Evolutionary conservation across 2,329 filamentous ascomycete species (phyloP), one percentile per base, ranked within the genome.

Genomic region (Knoxdaviesia capensis): DNA sequence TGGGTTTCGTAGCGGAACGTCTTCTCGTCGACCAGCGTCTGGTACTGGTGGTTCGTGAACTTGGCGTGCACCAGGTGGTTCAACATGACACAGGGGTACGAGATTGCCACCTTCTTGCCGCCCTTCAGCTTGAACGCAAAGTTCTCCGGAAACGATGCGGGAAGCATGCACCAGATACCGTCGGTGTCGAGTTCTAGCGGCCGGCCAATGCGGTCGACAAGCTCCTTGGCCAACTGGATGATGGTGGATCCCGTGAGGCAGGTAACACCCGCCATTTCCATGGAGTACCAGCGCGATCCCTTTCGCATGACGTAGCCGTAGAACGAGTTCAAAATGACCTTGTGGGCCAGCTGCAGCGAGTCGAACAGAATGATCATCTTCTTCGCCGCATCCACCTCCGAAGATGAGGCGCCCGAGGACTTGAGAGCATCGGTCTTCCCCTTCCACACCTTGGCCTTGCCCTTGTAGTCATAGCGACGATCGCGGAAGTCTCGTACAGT

Each of bases 301-400:
- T 98, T 98, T 63, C 90, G 73, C 90, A 98, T 98, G 57, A 96
- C 90, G 56, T 98, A 98, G 48, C 90, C 90, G 51, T 98, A 98
- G 65, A 98, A 98, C 43, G 86, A 94, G 65, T 98, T 98, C 43
- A 98, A 59, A 68, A 98, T 98, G 63, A 98, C 90, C 58, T 98
- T 98, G 66, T 98, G 90, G 0, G 90, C 90, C 52, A 98, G 67
- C 58, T 98, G 92, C 44, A 98, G 66, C 0, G 90, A 98, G 56
- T 98, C 90, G 56, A 84, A 98, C 5, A 98, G 63, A 39, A 96
- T 70, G 43, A 94, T 90, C 92, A 98, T 98, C 66, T 98, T 98
- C 64, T 94, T 96, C 5, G 86, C 90, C 44, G 85, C 80, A 8
- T 98, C 92, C 10, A 98, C 69, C 51, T 98, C 90, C 2, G 62